Conservation (phyloP, 1,284 basidiomycete species). For the Flammula alnicola region DNA sequence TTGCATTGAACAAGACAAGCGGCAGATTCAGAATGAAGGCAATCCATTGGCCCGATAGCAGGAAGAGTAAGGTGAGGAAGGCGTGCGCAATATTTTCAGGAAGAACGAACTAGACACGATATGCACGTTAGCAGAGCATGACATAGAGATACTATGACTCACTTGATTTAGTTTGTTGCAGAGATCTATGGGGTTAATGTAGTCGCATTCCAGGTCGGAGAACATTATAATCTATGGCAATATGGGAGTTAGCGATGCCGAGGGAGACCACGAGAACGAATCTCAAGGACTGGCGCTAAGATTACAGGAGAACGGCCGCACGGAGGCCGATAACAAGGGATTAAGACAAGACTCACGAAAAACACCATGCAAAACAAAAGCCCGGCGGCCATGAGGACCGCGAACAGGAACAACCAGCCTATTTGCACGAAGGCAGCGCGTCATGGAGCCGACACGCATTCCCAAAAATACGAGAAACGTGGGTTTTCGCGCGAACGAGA, state of each 20-base stretch:
- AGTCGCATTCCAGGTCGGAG: conserved; percentile 97
- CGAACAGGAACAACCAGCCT: conserved; percentile 96
- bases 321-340: background rate
- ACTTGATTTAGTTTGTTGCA: conserved; percentile 99
- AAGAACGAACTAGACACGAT: conserved; percentile 97
- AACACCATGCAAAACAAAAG: conserved; percentile 98
- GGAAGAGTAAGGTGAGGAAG: conserved; percentile 85
- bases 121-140: too few relatives aligned
- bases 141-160: conserved; percentile 18
- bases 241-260: conserved; percentile 8
- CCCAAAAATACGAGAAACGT: conserved; percentile 32
- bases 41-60: conserved; percentile 95
- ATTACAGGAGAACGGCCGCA: too few relatives aligned
- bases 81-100: conserved; percentile 97
- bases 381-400: conserved; percentile 91
- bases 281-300: too few relatives aligned
- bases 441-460: conserved; percentile 28
- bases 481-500: background rate
- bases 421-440: conserved; percentile 16
- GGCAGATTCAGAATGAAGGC: conserved; percentile 94
- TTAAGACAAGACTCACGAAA: conserved; percentile 73
- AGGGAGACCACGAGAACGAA: too few relatives aligned
- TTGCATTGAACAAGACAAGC: conserved; percentile 89
- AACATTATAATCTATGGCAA: conserved; percentile 95
- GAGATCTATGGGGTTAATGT: conserved; percentile 99